phyloP scores from a whole-genome alignment of 2,329 filamentous ascomycete genomes.

The Ascochyta clinopodiicola region DNA sequence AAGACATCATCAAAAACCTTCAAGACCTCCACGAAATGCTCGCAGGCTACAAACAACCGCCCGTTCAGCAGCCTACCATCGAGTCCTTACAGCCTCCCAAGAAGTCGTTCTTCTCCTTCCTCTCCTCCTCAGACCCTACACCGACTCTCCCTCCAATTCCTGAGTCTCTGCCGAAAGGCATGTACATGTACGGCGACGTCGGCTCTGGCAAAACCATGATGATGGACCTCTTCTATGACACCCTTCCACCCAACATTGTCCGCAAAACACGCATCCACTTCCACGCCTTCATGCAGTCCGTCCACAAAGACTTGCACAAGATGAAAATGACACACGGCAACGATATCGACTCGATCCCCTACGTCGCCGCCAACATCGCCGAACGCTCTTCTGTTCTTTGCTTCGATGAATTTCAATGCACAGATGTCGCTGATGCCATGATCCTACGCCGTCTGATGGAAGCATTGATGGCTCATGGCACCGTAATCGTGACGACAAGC shows the following conservation, averaged over 20 bases:
- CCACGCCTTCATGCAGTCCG: conserved; percentile 99
- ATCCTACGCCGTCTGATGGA: conserved; percentile 90
- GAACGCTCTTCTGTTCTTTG: conserved; percentile 84
- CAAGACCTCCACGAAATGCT: conserved; percentile 90
- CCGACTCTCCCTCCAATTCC: conserved; percentile 63
- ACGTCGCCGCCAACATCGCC: conserved; percentile 93
- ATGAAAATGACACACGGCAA: conserved; percentile 89
- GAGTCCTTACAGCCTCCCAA: conserved; percentile 68
- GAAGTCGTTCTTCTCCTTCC: conserved; percentile 66
- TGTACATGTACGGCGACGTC: conserved; percentile 97
- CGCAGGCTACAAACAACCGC: conserved; percentile 72
- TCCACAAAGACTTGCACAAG: conserved; percentile 87
- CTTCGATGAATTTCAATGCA: conserved; percentile 99
- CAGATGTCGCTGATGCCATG: conserved; percentile 98
- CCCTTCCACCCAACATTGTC: conserved; percentile 77
- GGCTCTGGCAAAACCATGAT: conserved; percentile 99
- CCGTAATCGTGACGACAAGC: conserved; percentile 92
- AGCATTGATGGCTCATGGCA: conserved; percentile 92
- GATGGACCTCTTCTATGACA: conserved; percentile 98
- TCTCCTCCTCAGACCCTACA: conserved; percentile 57
- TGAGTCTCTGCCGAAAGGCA: conserved; percentile 77
- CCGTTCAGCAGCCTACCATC: conserved; percentile 77
- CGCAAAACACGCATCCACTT: conserved; percentile 95
- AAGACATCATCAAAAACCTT: conserved; percentile 85
- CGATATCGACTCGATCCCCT: conserved; percentile 88